A percentile compares a stretch with the other conserved stretches of the same genome.
phyloP scores from a whole-genome alignment of 768 basidiomycete species.

The Strobilomyces confusus region DNA sequence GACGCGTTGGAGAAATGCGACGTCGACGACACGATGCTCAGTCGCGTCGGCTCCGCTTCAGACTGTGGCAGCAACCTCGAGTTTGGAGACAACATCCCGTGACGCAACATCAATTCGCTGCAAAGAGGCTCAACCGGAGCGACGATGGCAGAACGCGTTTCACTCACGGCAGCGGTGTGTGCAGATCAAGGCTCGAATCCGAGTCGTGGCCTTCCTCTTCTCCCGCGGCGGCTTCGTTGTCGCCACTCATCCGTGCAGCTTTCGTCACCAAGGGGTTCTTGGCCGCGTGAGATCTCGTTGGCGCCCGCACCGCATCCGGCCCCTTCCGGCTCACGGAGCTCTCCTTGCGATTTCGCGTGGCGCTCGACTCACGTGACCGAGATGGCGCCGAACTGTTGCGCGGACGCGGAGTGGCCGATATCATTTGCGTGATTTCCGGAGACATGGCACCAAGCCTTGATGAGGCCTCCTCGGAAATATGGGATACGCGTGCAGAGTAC shows the following conservation, averaged over 20 bases:
- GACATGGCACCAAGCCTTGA: constrained; percentile 22
- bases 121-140: background rate
- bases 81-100: constrained; percentile 62
- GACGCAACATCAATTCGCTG: constrained; percentile 63
- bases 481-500: constrained; percentile 8
- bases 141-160: background rate
- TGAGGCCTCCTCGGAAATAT: constrained; percentile 5
- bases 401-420: constrained; percentile 37
- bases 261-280: background rate
- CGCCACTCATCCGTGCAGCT: background rate
- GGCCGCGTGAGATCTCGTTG: constrained; percentile 3
- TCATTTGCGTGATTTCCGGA: constrained; percentile 40
- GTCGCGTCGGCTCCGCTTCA: constrained; percentile 15
- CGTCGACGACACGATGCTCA: constrained; percentile 25
- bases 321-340: constrained; percentile 8
- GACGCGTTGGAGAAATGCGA: constrained; percentile 28
- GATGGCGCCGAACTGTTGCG: constrained; percentile 24
- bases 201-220: constrained; percentile 40
- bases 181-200: constrained; percentile 64
- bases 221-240: constrained; percentile 1
- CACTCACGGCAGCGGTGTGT: constrained; percentile 66
- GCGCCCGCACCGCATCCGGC: constrained; percentile 11
- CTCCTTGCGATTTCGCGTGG: constrained; percentile 14
- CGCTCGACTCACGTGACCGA: constrained; percentile 23
- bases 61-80: constrained; percentile 53